Base-by-base conservation (phyloP, 768 basidiomycete species). In the Lentinula sp. region DNA sequence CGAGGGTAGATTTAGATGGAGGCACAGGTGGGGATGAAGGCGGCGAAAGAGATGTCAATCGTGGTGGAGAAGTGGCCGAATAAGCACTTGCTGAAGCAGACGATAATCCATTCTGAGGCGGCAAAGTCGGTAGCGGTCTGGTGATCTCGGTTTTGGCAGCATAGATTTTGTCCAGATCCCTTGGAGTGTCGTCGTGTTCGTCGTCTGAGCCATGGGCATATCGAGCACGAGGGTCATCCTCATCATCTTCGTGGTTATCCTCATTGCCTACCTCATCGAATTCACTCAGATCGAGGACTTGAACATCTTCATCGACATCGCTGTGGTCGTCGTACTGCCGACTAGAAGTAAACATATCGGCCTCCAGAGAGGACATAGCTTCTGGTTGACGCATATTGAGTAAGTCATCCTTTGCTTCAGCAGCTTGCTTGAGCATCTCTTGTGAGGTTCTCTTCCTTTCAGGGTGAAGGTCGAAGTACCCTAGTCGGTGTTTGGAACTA, bases 391-490 rank as follows among this genome's bases (percentile, higher is more conserved):
- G 50, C 7, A 51, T 4, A 34, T 34, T 15, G 9, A 35, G 31
- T 35, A 76, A 74, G 59, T 76, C 77, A 8, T 76, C 71, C 16
- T 78, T 75, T 11, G 68, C 67, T 21, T 46, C 21, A 62, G 66
- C n/a, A 65, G 64, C n/a, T 66, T 57, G 40, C 6, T 35, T 31
- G 23, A 46, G 45, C 18, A 39, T n/a, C 34, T 59, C 57, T 18
- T 48, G 45, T 32, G 57, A 59, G 3, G 65, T 61, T 4, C 52
- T 31, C 11, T 85, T 75, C 49, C 89, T 79, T 49, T 91, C 89
- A 10, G 89, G 89, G 69, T 92, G 89, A 13, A 90, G 66, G 69
- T 91, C 89, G 68, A 92, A 92, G 70, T 92, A 92, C 0, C 88
- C 86, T 31, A 84, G 56, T 16, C 87, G 79, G 49, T 76, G 71